phyloP scores from a whole-genome alignment of 2,329 filamentous ascomycete genomes.

The Pestalotiopsis sp. region DNA sequence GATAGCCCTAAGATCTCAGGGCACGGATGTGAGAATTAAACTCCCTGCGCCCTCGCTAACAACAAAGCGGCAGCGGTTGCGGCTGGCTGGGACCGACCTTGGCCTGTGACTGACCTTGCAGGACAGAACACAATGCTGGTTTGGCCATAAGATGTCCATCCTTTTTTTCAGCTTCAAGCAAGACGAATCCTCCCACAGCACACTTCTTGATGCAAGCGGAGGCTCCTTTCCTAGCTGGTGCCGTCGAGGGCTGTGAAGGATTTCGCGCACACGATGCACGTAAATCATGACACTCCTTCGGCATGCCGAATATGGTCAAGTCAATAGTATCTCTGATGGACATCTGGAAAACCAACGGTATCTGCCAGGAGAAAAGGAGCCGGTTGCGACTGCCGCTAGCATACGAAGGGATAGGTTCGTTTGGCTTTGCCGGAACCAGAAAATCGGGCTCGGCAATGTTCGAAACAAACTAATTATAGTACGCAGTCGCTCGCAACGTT shows the following conservation, averaged over 20 bases:
- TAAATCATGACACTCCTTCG: background rate
- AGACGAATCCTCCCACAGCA: background rate
- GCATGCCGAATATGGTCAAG: background rate
- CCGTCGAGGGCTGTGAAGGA: background rate
- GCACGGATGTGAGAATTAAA: background rate
- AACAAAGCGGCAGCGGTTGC: no score
- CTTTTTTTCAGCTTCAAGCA: background rate
- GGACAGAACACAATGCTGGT: background rate
- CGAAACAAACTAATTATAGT: background rate
- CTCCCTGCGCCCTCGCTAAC: background rate
- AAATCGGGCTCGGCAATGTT: background rate
- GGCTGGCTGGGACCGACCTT: background rate
- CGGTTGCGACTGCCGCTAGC: background rate
- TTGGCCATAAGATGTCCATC: background rate
- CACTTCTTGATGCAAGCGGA: background rate
- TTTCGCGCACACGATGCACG: no score
- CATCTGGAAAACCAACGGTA: background rate
- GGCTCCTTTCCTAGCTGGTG: background rate
- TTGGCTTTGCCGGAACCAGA: background rate
- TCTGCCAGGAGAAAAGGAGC: background rate
- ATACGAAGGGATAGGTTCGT: background rate
- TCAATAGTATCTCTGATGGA: background rate
- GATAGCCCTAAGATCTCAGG: background rate
- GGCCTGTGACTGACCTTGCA: background rate
- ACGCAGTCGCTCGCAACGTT: background rate